A percentile compares a stretch with the other conserved stretches of the same genome.
Evolutionary conservation across 805 yeast genomes (phyloP).

Genomic region (Lipomyces anomalus): DNA sequence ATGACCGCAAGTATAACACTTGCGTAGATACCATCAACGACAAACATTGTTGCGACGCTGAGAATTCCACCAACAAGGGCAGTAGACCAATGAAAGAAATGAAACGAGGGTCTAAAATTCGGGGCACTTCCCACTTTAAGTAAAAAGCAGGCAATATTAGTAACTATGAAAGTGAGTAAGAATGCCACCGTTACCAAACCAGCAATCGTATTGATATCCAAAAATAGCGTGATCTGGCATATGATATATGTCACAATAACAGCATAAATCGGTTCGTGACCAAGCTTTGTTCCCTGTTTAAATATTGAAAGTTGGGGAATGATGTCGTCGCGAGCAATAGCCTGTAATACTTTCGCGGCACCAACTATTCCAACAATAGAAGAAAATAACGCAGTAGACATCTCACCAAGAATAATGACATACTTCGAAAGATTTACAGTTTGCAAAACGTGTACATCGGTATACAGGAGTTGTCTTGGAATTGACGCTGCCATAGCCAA

Average conservation of each 20-base stretch:
- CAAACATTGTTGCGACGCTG: slow-evolving; percentile 81
- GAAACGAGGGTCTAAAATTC: slow-evolving; percentile 95
- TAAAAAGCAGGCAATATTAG: slow-evolving; percentile 87
- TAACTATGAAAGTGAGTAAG: slow-evolving; percentile 89
- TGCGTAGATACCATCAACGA: slow-evolving; percentile 90
- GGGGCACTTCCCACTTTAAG: slow-evolving; percentile 90
- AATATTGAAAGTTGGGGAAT: slow-evolving; percentile 72
- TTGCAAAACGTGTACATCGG: slow-evolving; percentile 81
- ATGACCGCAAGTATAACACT: slow-evolving; percentile 63
- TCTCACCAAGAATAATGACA: slow-evolving; percentile 78
- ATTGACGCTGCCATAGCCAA: slow-evolving; percentile 71
- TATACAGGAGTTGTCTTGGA: slow-evolving; percentile 70
- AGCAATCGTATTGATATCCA: slow-evolving; percentile 91
- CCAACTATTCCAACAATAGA: slow-evolving; percentile 95
- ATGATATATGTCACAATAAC: slow-evolving; percentile 72
- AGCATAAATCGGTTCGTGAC: slow-evolving; percentile 55
- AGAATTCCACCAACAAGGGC: slow-evolving; percentile 69
- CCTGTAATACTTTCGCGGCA: slow-evolving; percentile 85
- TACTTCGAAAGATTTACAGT: slow-evolving; percentile 64
- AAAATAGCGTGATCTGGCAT: slow-evolving; percentile 78
- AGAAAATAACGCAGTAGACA: slow-evolving; percentile 84
- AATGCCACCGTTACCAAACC: slow-evolving; percentile 96
- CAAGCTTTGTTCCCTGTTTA: slow-evolving; percentile 42
- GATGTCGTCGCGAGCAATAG: slow-evolving; percentile 76
- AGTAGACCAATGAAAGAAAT: slow-evolving; percentile 73